Evolutionary conservation across 164 flowering plant species (phyloP).

Genomic region (Saururus chinensis): DNA sequence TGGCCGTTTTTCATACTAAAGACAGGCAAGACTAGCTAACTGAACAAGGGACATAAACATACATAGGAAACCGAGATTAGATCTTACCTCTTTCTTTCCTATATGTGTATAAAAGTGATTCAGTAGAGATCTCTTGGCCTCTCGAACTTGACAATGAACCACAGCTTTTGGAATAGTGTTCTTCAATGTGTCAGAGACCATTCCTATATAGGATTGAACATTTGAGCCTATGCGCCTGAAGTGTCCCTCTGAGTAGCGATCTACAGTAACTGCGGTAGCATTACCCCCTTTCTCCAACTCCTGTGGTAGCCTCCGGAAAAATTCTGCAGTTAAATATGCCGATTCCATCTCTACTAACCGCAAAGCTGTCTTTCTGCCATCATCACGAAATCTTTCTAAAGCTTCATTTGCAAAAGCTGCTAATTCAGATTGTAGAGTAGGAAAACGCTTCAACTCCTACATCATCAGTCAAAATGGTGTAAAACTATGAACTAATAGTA

Average conservation of each 20-base stretch:
- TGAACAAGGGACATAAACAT: background rate
- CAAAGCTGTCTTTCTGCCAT: conserved; percentile 39
- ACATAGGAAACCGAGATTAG: background rate
- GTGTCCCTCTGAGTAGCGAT: conserved; percentile 48
- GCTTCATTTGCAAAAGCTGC: conserved; percentile 44
- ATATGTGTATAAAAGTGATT: conserved; percentile 51
- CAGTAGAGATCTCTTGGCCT: conserved; percentile 47
- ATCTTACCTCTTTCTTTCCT: conserved; percentile 56
- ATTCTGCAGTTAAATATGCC: conserved; percentile 54
- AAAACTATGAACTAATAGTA: background rate
- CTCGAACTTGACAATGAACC: conserved; percentile 62
- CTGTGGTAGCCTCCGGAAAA: conserved; percentile 56
- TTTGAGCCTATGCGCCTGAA: conserved; percentile 55
- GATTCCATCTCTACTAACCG: conserved; percentile 75
- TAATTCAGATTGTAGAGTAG: conserved; percentile 51
- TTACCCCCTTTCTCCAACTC: conserved; percentile 45
- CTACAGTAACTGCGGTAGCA: conserved; percentile 24
- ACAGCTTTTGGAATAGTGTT: conserved; percentile 56
- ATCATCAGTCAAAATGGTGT: background rate
- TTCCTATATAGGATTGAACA: conserved; percentile 38
- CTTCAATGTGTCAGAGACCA: conserved; percentile 49
- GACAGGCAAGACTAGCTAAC: background rate
- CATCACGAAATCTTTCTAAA: conserved; percentile 57
- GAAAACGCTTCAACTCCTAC: conserved; percentile 61
- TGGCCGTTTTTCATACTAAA: no score